Percentiles rank a stretch among this genome's conserved stretches.
Evolutionary conservation across 163 green algal genomes (phyloP).

Genomic region (Botryococcus braunii): DNA sequence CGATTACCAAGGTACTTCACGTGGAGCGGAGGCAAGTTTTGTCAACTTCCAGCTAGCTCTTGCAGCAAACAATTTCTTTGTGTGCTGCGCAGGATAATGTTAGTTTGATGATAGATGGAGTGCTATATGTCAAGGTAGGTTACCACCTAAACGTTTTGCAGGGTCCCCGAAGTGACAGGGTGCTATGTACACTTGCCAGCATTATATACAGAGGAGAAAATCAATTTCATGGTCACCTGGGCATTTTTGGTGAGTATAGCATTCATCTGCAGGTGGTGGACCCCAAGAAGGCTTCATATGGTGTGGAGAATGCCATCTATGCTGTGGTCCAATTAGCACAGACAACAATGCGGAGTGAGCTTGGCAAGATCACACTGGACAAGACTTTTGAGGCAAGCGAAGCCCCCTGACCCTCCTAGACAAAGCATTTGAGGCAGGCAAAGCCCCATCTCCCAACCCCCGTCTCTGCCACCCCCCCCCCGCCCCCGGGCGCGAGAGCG

Average conservation of each 20-base stretch:
- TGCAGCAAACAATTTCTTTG: background rate
- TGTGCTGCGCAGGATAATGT: constrained; percentile 98
- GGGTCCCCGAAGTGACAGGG: too few species aligned
- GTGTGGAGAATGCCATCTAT: constrained; percentile 87
- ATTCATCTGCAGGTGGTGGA: constrained; percentile 80
- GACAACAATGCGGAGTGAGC: constrained; percentile 95
- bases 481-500: too few species aligned
- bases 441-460: too few species aligned
- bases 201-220: too few species aligned
- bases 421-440: too few species aligned
- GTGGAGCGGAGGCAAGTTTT: too few species aligned
- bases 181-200: too few species aligned
- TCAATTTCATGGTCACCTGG: background rate
- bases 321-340: constrained; percentile 92
- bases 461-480: too few species aligned
- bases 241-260: background rate
- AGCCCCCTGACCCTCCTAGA: too few species aligned
- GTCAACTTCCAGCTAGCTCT: too few species aligned
- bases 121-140: constrained; percentile 90
- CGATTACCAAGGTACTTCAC: too few species aligned
- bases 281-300: constrained; percentile 78
- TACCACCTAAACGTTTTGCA: background rate
- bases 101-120: constrained; percentile 89
- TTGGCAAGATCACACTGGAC: constrained; percentile 97
- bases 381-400: constrained; percentile 94